Evolutionary conservation across 495 filamentous ascomycete species (phyloP).

Genomic region (Hamigera avellanea): DNA sequence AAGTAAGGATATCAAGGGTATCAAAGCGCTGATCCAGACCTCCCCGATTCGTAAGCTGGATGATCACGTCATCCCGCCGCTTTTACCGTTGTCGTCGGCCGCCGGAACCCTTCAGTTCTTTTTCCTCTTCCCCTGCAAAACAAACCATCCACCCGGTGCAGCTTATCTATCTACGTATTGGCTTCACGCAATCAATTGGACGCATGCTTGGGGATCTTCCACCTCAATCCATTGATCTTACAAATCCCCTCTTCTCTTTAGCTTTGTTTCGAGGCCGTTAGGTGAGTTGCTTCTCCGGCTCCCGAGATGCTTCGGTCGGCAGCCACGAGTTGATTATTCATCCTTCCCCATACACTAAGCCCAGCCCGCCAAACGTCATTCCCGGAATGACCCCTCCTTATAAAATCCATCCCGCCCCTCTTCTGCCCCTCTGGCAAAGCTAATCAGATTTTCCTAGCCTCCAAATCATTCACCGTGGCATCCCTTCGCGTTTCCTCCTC

Average conservation of each 20-base stretch:
- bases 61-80: slow-evolving; percentile 17
- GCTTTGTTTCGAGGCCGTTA: neutral
- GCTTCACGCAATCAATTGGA: neutral
- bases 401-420: neutral
- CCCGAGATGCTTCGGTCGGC: slow-evolving; percentile 2
- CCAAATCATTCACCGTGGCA: slow-evolving; percentile 8
- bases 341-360: too few species aligned
- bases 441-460: slow-evolving; percentile 15
- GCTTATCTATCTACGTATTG: too few species aligned
- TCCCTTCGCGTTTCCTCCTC: slow-evolving; percentile 1
- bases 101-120: neutral
- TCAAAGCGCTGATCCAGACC: slow-evolving; percentile 19
- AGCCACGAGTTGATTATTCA: too few species aligned
- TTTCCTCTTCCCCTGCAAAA: slow-evolving; percentile 1
- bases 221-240: too few species aligned
- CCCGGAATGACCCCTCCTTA: slow-evolving; percentile 9
- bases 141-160: too few species aligned
- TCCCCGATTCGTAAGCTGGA: slow-evolving; percentile 14
- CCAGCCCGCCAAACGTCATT: slow-evolving; percentile 16
- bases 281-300: neutral
- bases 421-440: slow-evolving; percentile 10
- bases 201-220: too few species aligned
- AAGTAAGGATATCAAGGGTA: too few species aligned
- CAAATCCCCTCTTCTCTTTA: neutral
- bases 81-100: slow-evolving; percentile 4